Base-by-base conservation (phyloP, 1,284 basidiomycete species). In the Puccinia sorghi region DNA sequence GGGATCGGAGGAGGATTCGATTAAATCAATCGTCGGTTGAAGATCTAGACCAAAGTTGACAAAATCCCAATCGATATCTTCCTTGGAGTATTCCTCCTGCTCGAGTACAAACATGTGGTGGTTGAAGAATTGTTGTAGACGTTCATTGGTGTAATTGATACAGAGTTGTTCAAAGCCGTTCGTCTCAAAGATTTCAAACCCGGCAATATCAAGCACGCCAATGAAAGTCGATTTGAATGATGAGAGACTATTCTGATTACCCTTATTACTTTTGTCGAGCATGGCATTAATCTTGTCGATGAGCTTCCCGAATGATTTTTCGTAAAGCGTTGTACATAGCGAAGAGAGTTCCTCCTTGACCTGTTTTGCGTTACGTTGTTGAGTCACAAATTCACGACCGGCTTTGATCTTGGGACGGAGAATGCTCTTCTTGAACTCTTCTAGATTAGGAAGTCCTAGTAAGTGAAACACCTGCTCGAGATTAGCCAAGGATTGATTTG, bases 91-190 rank as follows among this genome's bases (percentile, higher is more conserved):
- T 85, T 99, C 97, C 84, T 99, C 96, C 85, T 99, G 97, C 86
- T 99, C 97, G 54, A 99, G 89, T 15, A 97, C 94, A 85, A 99
- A 99, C 97, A 99, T 99, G 86, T 99, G 97, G 85, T 98, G 94
- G 84, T 99, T 99, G 89, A 85, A 84, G 80, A 85, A 84, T 69
- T 85, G 77, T 57, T 79, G 77, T 11, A 79, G 70, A 46, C 77
- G 69, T 57, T 75, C 72, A 54, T 80, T 75, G 25, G 97, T 99
- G 84, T 94, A 97, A 85, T 99, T 99, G 89, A 99, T 99, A 82
- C 97, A 90, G 32, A 99, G 89, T 85, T 99, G 97, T 84, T 99
- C 97, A 85, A 99, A 99, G 15, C 91, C 91, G 81, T 86, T 86
- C 78, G 83, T 84, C 84, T 87, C 86, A 80, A 89, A 86, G 83